Evolutionary conservation across 805 yeast species (phyloP).

Genomic region (Yarrowia sp.): DNA sequence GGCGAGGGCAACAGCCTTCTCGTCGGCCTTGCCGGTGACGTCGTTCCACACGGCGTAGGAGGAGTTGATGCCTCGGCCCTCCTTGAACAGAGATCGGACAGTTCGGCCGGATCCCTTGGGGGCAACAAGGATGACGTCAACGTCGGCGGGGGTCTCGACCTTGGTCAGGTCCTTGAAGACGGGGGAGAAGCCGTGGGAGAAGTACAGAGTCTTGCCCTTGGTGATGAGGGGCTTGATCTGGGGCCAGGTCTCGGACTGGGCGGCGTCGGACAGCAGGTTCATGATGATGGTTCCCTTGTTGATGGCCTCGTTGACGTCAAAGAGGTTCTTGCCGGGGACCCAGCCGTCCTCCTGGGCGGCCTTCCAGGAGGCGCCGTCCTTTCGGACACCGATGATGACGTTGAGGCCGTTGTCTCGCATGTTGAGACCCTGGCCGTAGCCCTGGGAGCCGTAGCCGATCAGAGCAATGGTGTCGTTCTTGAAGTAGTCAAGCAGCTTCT

Average conservation of each 20-base stretch:
- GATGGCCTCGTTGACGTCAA: slow-evolving; percentile 94
- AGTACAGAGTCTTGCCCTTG: slow-evolving; percentile 97
- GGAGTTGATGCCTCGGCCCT: slow-evolving; percentile 99
- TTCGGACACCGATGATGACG: slow-evolving; percentile 97
- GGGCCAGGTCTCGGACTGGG: slow-evolving; percentile 98
- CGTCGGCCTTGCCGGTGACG: slow-evolving; percentile 98
- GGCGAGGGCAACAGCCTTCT: slow-evolving; percentile 97
- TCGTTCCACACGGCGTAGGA: slow-evolving; percentile 99
- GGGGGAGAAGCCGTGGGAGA: slow-evolving; percentile 99
- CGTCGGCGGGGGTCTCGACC: slow-evolving; percentile 92
- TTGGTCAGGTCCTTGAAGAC: slow-evolving; percentile 97
- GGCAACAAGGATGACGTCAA: slow-evolving; percentile 98
- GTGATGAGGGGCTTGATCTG: slow-evolving; percentile 87
- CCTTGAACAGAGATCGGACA: slow-evolving; percentile 98
- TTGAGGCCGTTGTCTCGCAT: slow-evolving; percentile 98
- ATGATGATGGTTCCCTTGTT: slow-evolving; percentile 89
- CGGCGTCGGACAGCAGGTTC: slow-evolving; percentile 99
- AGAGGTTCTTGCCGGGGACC: slow-evolving; percentile 99
- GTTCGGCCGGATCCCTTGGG: slow-evolving; percentile 99
- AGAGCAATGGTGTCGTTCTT: slow-evolving; percentile 97
- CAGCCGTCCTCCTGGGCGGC: slow-evolving; percentile 99
- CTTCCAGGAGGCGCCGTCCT: slow-evolving; percentile 99
- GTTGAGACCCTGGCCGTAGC: slow-evolving; percentile 99
- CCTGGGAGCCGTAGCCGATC: slow-evolving; percentile 99
- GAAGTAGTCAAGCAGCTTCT: slow-evolving; percentile 94